phyloP scores from a whole-genome alignment of 495 filamentous ascomycete genomes.

The Aspergillus egyptiacus region DNA sequence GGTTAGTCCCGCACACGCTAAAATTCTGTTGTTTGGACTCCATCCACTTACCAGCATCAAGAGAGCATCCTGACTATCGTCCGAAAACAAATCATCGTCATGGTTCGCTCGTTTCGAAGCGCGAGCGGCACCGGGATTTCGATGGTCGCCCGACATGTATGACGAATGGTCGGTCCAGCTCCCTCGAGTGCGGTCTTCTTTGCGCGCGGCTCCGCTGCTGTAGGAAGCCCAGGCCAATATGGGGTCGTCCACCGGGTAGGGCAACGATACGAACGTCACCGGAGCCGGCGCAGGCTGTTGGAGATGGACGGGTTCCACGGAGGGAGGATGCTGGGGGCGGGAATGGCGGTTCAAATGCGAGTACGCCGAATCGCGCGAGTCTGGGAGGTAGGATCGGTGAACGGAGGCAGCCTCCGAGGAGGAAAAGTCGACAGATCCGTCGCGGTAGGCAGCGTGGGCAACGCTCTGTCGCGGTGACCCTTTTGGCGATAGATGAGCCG shows the following conservation, averaged over 20 bases:
- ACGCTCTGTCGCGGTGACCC: slow-evolving; percentile 6
- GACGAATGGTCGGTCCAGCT: slow-evolving; percentile 40
- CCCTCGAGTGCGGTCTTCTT: slow-evolving; percentile 30
- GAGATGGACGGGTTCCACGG: slow-evolving; percentile 12
- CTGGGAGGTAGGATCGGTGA: slow-evolving; percentile 9
- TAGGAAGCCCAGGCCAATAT: slow-evolving; percentile 24
- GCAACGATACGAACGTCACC: slow-evolving; percentile 19
- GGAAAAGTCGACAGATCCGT: slow-evolving; percentile 3
- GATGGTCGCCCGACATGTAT: slow-evolving; percentile 35
- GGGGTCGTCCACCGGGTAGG: slow-evolving; percentile 20
- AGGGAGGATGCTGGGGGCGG: slow-evolving; percentile 4
- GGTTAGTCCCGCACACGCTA: slow-evolving; percentile 14
- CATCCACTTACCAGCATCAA: slow-evolving; percentile 32
- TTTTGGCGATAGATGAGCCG: slow-evolving; percentile 18
- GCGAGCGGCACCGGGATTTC: slow-evolving; percentile 22
- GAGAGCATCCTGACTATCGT: slow-evolving; percentile 33
- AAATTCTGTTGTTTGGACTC: neutral
- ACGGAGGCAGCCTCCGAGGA: slow-evolving; percentile 11
- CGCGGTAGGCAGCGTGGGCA: neutral
- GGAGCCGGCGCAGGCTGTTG: slow-evolving; percentile 11
- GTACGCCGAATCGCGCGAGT: slow-evolving; percentile 15
- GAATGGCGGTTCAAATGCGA: slow-evolving; percentile 10
- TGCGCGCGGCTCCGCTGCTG: slow-evolving; percentile 25
- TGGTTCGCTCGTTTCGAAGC: slow-evolving; percentile 26
- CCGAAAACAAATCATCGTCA: slow-evolving; percentile 20